Evolutionary conservation across 139 green algal genomes (phyloP).

Genomic region (Volvox africanus): DNA sequence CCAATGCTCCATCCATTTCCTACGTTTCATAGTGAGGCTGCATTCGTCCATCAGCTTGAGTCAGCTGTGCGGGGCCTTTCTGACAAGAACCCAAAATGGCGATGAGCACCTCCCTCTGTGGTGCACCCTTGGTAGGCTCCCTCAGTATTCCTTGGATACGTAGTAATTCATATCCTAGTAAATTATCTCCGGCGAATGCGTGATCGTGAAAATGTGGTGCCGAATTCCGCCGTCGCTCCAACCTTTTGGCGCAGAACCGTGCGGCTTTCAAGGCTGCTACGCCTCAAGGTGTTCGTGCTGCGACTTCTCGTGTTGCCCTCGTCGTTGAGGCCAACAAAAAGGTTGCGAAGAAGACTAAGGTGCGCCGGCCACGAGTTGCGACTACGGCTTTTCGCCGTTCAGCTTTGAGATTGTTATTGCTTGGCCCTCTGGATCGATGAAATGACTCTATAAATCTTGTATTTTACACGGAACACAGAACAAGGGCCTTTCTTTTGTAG

Average conservation of each 20-base stretch:
- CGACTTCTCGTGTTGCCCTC: constrained; percentile 47
- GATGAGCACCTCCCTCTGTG: constrained; percentile 16
- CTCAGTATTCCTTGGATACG: no score
- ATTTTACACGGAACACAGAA: not conserved
- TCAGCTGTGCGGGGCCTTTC: not conserved
- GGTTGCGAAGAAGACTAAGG: constrained; percentile 72
- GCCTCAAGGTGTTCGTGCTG: constrained; percentile 39
- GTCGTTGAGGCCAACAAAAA: constrained; percentile 66
- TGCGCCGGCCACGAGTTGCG: constrained; percentile 28
- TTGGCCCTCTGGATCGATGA: not conserved
- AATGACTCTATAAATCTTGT: not conserved
- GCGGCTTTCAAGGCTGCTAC: constrained; percentile 46
- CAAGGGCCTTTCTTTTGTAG: not conserved
- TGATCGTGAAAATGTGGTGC: not conserved
- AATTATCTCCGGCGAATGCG: not conserved
- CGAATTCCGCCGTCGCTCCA: constrained; percentile 4
- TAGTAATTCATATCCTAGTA: not conserved
- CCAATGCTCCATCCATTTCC: not conserved
- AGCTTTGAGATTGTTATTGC: not conserved
- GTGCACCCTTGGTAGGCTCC: constrained; percentile 13
- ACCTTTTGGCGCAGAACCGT: constrained; percentile 27
- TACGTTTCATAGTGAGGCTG: not conserved
- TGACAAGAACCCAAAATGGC: not conserved
- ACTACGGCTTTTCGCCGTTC: not conserved
- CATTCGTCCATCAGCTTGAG: not conserved